Evolutionary conservation across 192 early-diverging fungal species (phyloP).

Genomic region (Phycomyces blakesleeanus): DNA sequence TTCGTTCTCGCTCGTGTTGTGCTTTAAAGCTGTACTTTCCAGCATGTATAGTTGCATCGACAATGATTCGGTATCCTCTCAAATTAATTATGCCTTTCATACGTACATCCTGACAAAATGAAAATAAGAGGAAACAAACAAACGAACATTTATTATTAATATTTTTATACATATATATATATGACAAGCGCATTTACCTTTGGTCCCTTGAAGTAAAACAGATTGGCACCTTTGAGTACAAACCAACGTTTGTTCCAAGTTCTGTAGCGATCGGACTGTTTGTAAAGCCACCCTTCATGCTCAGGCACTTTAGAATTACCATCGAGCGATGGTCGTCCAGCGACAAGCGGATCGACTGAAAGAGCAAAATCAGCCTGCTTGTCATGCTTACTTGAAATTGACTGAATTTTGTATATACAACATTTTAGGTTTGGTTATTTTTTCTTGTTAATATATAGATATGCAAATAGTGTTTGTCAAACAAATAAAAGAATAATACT

Average conservation of each 20-base stretch:
- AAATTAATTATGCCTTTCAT: constrained; percentile 59
- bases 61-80: constrained; percentile 54
- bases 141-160: background rate
- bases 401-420: too few relatives aligned
- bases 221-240: constrained; percentile 51
- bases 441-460: too few relatives aligned
- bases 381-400: too few relatives aligned
- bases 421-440: too few relatives aligned
- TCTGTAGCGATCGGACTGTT: constrained; percentile 55
- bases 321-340: constrained; percentile 7
- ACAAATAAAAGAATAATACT: too few relatives aligned
- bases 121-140: constrained; percentile 1
- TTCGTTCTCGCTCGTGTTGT: constrained; percentile 51
- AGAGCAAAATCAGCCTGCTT: background rate
- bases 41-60: constrained; percentile 55
- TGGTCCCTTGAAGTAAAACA: constrained; percentile 59
- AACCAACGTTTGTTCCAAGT: constrained; percentile 63
- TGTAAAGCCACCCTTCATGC: constrained; percentile 58
- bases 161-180: background rate
- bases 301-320: constrained; percentile 38
- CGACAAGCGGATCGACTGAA: background rate
- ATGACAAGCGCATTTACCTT: constrained; percentile 27
- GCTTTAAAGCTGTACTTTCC: constrained; percentile 65
- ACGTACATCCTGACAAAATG: constrained; percentile 25
- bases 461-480: too few relatives aligned